These are phyloP conservation scores for Saraca asoca DNA, from an alignment of 331 rosid species.

Conservation along the genomic window DNA sequence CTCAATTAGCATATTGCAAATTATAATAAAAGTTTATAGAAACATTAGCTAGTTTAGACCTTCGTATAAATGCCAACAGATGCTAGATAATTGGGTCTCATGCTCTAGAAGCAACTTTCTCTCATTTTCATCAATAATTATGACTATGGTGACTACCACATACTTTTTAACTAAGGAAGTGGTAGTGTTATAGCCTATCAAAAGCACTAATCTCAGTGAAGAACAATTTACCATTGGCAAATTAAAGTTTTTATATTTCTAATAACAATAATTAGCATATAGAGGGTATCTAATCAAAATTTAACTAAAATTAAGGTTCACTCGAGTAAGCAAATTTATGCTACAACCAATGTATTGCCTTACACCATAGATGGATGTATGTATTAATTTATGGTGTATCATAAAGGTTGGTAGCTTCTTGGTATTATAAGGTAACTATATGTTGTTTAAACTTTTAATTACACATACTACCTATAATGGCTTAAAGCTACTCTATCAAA, in stretches of 20 bases:
- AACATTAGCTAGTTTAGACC: constrained; percentile 47
- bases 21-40: constrained; percentile 1
- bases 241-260: neutral
- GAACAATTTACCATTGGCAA: neutral
- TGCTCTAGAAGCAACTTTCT: constrained; percentile 83
- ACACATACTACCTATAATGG: too few species aligned
- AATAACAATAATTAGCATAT: neutral
- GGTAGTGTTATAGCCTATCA: constrained; percentile 71
- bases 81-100: constrained; percentile 75
- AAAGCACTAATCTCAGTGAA: neutral
- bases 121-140: constrained; percentile 79
- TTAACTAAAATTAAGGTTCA: neutral
- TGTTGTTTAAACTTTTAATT: too few species aligned
- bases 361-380: too few species aligned
- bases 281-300: neutral
- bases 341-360: too few species aligned
- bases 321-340: neutral
- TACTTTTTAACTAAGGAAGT: constrained; percentile 84
- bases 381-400: too few species aligned
- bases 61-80: constrained; percentile 90
- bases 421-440: too few species aligned
- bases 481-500: too few species aligned
- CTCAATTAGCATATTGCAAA: neutral
- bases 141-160: constrained; percentile 88
- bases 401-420: too few species aligned